Evolutionary conservation across 306 rosid genomes (phyloP).

Genomic region (Gastrolobium villosum): DNA sequence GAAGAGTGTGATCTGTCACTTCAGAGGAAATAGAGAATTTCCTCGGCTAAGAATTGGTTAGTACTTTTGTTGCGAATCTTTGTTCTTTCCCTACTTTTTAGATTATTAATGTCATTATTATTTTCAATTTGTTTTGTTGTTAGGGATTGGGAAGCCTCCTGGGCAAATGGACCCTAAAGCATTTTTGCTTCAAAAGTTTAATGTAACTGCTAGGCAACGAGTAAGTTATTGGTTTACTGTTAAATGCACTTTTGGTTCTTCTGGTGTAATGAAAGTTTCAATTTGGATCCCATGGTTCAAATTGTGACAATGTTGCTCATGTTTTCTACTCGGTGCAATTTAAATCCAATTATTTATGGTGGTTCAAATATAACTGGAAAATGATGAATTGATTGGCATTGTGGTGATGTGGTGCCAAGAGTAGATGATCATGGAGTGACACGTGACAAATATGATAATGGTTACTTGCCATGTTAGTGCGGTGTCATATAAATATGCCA

Average conservation of each 20-base stretch:
- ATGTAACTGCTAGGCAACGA: conserved; percentile 73
- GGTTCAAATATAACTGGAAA: conserved; percentile 17
- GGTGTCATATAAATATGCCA: conserved; percentile 19
- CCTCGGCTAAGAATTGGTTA: conserved; percentile 85
- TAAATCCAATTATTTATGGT: background rate
- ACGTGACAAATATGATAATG: background rate
- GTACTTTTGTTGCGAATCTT: conserved; percentile 47
- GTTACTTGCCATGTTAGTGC: background rate
- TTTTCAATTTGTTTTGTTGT: conserved; percentile 35
- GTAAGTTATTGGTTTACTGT: conserved; percentile 59
- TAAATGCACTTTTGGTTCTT: conserved; percentile 32
- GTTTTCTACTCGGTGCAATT: conserved; percentile 25
- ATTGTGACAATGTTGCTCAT: conserved; percentile 4
- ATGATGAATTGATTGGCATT: background rate
- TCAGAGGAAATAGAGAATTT: conserved; percentile 88
- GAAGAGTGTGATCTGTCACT: conserved; percentile 83
- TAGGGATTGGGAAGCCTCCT: conserved; percentile 94
- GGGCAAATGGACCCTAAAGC: conserved; percentile 99
- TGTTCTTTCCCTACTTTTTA: conserved; percentile 8
- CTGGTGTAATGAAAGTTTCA: conserved; percentile 24
- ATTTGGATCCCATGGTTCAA: conserved; percentile 18
- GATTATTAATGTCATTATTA: background rate
- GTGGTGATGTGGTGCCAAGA: conserved; percentile 19
- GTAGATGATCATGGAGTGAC: background rate
- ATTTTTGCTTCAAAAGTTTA: conserved; percentile 90